Base-by-base conservation (phyloP, 1,284 basidiomycete species). In the Wallemia hederae region DNA sequence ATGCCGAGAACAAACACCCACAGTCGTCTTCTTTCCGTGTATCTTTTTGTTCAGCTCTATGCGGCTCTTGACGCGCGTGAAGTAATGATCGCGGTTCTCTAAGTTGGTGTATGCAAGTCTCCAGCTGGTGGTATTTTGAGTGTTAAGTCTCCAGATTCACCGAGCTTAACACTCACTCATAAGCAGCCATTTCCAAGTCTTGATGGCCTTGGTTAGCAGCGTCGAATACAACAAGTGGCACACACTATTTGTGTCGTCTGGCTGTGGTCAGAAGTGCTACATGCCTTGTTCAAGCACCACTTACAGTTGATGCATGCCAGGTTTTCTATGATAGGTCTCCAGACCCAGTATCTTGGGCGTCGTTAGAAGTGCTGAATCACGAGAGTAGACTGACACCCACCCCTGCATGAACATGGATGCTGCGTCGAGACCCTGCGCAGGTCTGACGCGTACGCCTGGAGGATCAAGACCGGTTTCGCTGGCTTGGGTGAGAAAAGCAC, bases 241-340 rank as follows among this genome's bases (percentile, higher is more conserved):
- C 19, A 65, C 67, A 26, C 56, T 90, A 66, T 91, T 88, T 1
- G 85, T 85, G 66, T 92, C 88, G 66, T 94, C 2, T 59, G 39
- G 25, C 5, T n/a, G 11, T 49, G 14, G 22, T 27, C 11, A 24
- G 31, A 17, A 19, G 2, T 26, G 28, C 2, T 1, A 59, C 15
- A 15, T 14, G 62, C 3, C 57, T 31, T n/a, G n/a, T n/a, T n/a
- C n/a, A n/a, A n/a, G n/a, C 25, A 60, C 24, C 7, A 58, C 56
- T 26, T 24, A 58, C 56, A 94, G 66, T 83, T 83, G 24, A 92
- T 77, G 1, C 82, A 85, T 0, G 91, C 89, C 1, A 97, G 75
- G 67, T 96, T 96, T 70, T 96, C 83, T 14, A 97, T 81, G 61
- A 96, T 85, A 72, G 91, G 91, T 1, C 66, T 83, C 89, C 90